A percentile compares a stretch with the other conserved stretches of the same genome.
These are phyloP conservation scores for Talaromyces islandicus DNA, from an alignment of 2,329 filamentous ascomycete genomes.

Conservation along the genomic window DNA sequence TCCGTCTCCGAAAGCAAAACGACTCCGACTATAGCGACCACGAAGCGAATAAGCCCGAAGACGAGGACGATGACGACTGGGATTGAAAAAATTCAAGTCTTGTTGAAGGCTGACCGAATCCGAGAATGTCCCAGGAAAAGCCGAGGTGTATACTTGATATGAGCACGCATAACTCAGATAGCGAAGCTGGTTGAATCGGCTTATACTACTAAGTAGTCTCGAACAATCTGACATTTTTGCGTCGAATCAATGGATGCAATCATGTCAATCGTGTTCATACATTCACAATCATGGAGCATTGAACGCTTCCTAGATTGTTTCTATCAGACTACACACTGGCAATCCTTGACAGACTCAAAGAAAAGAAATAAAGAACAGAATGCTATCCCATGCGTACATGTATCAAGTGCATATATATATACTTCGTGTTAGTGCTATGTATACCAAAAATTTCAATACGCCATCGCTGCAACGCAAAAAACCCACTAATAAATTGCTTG, in stretches of 20 bases:
- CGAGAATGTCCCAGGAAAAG: neutral
- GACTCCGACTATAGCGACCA: slow-evolving; percentile 46
- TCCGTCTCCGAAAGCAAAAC: slow-evolving; percentile 39
- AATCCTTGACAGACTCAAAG: neutral
- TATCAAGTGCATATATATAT: neutral
- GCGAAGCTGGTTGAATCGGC: neutral
- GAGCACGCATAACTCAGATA: neutral
- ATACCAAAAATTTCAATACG: neutral
- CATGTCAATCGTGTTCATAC: neutral
- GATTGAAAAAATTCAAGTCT: slow-evolving; percentile 5
- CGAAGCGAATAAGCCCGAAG: slow-evolving; percentile 48
- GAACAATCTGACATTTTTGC: neutral
- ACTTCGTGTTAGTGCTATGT: neutral
- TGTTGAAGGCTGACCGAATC: neutral
- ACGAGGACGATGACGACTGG: slow-evolving; percentile 28
- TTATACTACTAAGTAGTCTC: neutral
- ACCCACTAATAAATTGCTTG: neutral
- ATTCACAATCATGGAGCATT: neutral
- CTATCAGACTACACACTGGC: neutral
- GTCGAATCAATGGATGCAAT: neutral
- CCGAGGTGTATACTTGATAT: neutral
- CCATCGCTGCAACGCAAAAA: slow-evolving; percentile 7
- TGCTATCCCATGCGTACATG: neutral
- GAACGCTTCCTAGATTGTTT: neutral
- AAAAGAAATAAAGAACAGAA: neutral